These are phyloP conservation scores for Trichosporon ovoides DNA, from an alignment of 1,284 basidiomycete species.

Conservation along the genomic window DNA sequence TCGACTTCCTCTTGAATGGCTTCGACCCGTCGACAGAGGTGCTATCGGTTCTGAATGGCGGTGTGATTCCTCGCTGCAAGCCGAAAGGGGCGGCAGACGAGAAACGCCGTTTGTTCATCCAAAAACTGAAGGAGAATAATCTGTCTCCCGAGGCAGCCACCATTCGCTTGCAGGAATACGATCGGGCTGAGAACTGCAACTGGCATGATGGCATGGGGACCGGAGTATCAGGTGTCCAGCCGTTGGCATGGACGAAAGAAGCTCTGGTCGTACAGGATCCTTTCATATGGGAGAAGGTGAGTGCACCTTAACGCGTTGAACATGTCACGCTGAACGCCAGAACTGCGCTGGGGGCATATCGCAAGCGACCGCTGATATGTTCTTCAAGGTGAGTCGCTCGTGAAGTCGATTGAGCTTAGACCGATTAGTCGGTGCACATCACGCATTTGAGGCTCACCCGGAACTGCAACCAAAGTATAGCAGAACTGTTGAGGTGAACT, in stretches of 20 bases:
- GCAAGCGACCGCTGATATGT: conserved; percentile 3
- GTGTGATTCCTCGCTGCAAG: conserved; percentile 16
- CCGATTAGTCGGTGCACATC: neutral
- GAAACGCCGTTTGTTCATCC: neutral
- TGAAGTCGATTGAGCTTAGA: neutral
- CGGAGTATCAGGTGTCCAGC: neutral
- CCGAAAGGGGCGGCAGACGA: neutral
- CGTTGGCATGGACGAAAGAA: neutral
- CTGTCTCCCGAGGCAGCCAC: neutral
- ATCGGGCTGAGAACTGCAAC: neutral
- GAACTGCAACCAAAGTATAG: neutral
- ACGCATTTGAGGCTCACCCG: neutral
- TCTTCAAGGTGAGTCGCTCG: conserved; percentile 9
- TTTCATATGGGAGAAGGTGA: conserved; percentile 47
- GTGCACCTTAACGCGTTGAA: conserved; percentile 6
- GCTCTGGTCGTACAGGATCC: conserved; percentile 47
- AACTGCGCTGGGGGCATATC: conserved; percentile 25
- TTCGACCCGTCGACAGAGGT: conserved; percentile 27
- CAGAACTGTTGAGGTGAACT: neutral
- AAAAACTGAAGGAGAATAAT: neutral
- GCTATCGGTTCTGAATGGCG: conserved; percentile 40
- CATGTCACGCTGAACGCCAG: conserved; percentile 3
- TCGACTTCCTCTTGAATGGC: conserved; percentile 27
- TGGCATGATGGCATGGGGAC: neutral
- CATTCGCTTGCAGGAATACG: neutral